Conservation (phyloP, 352 stramenopile genomes). For the Phytophthora multivora region DNA sequence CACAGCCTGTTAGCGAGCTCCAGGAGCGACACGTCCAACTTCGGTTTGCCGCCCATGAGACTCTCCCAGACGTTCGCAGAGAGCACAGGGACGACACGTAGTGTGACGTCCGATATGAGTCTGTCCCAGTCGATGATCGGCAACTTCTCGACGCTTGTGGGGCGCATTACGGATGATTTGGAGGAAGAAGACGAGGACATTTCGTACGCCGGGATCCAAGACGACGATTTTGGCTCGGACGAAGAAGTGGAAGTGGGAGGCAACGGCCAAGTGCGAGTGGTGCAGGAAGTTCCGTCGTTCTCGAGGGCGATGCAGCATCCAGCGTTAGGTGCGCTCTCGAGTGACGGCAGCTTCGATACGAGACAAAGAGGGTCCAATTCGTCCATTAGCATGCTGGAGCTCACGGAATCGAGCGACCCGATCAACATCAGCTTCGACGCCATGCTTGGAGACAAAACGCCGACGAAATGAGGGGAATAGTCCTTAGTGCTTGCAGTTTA, state of each 20-base stretch:
- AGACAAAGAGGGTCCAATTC: constrained; percentile 35
- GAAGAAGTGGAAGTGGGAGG: constrained; percentile 33
- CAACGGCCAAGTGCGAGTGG: constrained; percentile 9
- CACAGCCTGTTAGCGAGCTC: constrained; percentile 37
- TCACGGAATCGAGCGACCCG: constrained; percentile 18
- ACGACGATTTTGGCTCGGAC: constrained; percentile 39
- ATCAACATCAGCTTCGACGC: constrained; percentile 35
- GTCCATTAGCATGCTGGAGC: constrained; percentile 47
- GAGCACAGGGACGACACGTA: constrained; percentile 32
- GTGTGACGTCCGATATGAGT: constrained; percentile 65
- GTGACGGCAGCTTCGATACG: constrained; percentile 40
- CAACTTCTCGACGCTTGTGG: constrained; percentile 73
- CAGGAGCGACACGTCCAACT: constrained; percentile 35
- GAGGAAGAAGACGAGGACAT: constrained; percentile 53
- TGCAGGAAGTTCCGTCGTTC: constrained; percentile 19
- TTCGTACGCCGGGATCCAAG: constrained; percentile 41
- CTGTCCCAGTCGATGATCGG: constrained; percentile 74
- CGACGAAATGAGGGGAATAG: constrained; percentile 8
- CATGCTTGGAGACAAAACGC: constrained; percentile 30
- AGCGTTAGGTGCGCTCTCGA: constrained; percentile 31
- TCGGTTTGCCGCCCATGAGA: constrained; percentile 39
- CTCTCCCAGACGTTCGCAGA: constrained; percentile 58
- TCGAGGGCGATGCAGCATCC: constrained; percentile 23
- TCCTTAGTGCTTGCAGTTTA: constrained; percentile 5
- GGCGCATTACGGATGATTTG: constrained; percentile 64